Evolutionary conservation across 2,329 filamentous ascomycete genomes (phyloP), one percentile per base, ranked within the genome.

Genomic region (Thermothelomyces thermophilus): DNA sequence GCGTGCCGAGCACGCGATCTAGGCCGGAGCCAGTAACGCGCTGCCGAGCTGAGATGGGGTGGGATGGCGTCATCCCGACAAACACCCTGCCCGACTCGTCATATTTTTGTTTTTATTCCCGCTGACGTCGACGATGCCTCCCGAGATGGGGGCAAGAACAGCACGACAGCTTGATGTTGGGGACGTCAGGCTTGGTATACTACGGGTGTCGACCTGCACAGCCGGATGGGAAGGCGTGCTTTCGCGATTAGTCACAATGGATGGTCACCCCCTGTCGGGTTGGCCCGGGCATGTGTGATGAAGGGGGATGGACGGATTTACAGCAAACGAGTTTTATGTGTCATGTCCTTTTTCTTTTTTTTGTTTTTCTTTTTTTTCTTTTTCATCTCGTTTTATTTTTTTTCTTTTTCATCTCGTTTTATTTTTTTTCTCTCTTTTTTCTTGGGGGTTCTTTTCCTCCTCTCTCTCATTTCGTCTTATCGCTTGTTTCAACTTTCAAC

Each of bases 1-100:
- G 42, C 52, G 52, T 54, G 52, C 52, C 41, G 30, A 51, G 52
- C 52, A 54, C 52, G 49, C 52, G 52, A 54, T 54, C 30, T 40
- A n/a, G 7, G 5, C 14, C n/a, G 10, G 10, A 17, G 22, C 41
- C 45, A 52, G 45, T 46, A 19, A 34, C 35, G 40, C 13, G 22
- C 19, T 11, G 45, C 16, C n/a, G 35, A 20, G 22, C 24, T n/a
- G 31, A 5, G 37, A n/a, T 22, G 26, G 10, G 49, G 43, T 44
- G 26, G 35, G 36, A 52, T 52, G 50, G 50, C 45, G 41, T 48
- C 46, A 45, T 52, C 40, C 28, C 20, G 35, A 16, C n/a, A 22
- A 26, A 31, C 30, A 11, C 33, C 19, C 37, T 34, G 14, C 3
- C 28, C 20, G 14, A n/a, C 13, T 17, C n/a, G n/a, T n/a, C n/a